These are phyloP conservation scores for Syzygium syzygioides DNA, from an alignment of 441 rosid genomes.

Conservation along the genomic window DNA sequence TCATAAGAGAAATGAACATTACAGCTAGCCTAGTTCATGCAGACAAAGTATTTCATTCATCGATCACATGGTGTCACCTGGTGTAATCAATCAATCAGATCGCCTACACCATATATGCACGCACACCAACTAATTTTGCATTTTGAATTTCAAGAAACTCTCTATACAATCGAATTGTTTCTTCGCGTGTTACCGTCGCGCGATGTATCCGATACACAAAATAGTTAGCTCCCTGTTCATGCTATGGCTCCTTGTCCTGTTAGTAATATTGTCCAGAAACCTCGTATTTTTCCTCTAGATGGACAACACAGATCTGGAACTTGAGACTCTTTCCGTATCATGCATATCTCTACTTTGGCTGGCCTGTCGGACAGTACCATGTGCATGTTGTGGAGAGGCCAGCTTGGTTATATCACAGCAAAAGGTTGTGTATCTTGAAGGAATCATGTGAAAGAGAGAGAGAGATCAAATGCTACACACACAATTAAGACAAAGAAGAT, in stretches of 20 bases:
- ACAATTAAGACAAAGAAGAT: neutral
- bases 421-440: neutral
- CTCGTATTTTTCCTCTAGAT: neutral
- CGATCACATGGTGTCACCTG: neutral
- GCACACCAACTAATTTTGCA: neutral
- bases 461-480: neutral
- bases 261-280: neutral
- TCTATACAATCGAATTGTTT: neutral
- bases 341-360: neutral
- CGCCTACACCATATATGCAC: neutral
- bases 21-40: neutral
- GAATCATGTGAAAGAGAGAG: neutral
- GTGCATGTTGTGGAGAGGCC: neutral
- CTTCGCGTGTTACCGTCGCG: accelerated
- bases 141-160: neutral
- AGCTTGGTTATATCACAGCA: neutral
- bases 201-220: neutral
- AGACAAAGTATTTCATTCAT: neutral
- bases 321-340: neutral
- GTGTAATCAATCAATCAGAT: neutral
- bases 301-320: neutral
- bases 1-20: neutral
- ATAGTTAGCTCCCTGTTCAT: neutral
- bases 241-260: neutral
- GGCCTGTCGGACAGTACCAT: neutral